Base-by-base conservation (phyloP, 2,329 filamentous ascomycete genomes). In the Didymella pinodella region DNA sequence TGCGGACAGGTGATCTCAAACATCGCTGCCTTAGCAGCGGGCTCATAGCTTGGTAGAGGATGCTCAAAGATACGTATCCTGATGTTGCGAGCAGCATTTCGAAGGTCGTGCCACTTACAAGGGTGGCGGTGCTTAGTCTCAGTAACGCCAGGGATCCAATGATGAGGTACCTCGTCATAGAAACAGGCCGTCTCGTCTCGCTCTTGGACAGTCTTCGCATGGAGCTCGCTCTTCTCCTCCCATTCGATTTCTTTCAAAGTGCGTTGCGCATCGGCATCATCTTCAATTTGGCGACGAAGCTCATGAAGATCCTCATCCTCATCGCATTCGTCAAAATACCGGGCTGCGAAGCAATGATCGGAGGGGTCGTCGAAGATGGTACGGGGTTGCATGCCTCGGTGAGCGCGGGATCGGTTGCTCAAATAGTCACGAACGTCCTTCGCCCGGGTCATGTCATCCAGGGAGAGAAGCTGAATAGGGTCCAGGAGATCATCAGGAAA, bases 401-500 rank as follows among this genome's bases (percentile, higher is more conserved):
- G 71, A 0, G 53, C 51, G 2, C 49, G 59, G 12, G 72, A 67
- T 10, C 86, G 79, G 0, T 54, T 16, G 0, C 70, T 51, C 2
- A 90, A 68, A 57, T 89, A 82, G 0, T 18, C 45, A 51, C 88
- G 84, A 0, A 89, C 76, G 0, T 59, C 48, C 1, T 79, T 76
- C 0, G 90, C 77, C 0, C 84, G 81, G 0, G 66, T 28, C 80
- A 90, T 82, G 10, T 87, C 82, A 1, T 65, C 41, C 0, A 75
- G 62, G 0, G 70, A 73, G 0, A 82, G 73, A 0, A 90, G 63
- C 3, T 86, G 83, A 0, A 91, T 75, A 2, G 81, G 76, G 65
- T 90, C 81, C 1, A 91, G 73, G 0, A 84, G 66, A 3, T 82
- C 76, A 0, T 82, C 73, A 0, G 71, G 62, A 46, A 91, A 84